Base-by-base conservation (phyloP, 805 yeast genomes). In the Yarrowia yakushimensis region DNA sequence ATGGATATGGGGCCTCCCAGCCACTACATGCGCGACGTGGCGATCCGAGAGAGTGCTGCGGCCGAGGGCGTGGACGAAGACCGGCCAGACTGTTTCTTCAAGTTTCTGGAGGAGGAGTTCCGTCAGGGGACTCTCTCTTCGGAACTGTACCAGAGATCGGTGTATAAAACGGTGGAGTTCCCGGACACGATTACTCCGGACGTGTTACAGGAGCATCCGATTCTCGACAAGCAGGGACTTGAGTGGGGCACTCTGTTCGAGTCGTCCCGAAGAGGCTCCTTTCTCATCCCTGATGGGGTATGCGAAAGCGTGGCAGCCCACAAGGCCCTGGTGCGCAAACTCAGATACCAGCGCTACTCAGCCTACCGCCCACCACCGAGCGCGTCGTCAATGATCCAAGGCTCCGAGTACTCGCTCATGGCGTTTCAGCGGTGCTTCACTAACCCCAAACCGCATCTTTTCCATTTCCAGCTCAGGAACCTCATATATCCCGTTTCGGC, bases 381-480 rank as follows among this genome's bases (percentile, higher is more conserved):
- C 7, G 25, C 4, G 2, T 22, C 23, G 3, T 25, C 28, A 7
- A 25, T 43, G 11, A 45, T 45, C 6, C 52, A 13, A 22, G 59
- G 59, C 33, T 25, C 23, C 6, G 43, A 52, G 28, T 25, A 52
- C 43, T 52, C 59, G 7, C 43, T 52, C 11, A 34, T 52, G 59
- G 59, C 59, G 15, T 52, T 52, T 12, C 59, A 52, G 13, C 30
- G 59, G 13, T 34, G 42, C 12, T 52, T 52, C 34, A 25, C 59
- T 5, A 8, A 15, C 30, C 59, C 59, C 9, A 52, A 52, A 52
- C 59, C 59, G 25, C 43, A 52, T n/a, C 76, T 82, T 12, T 78
- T 80, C 18, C 87, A 85, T 73, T 83, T 83, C 69, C 87, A 84
- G 71, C 73, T 84, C 33, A 72, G 87, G 15, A 79, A 82, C 63